A percentile compares a stretch with the other conserved stretches of the same genome.
phyloP scores from a whole-genome alignment of 2,329 filamentous ascomycete species.

The Aspergillus brunneoviolaceus region DNA sequence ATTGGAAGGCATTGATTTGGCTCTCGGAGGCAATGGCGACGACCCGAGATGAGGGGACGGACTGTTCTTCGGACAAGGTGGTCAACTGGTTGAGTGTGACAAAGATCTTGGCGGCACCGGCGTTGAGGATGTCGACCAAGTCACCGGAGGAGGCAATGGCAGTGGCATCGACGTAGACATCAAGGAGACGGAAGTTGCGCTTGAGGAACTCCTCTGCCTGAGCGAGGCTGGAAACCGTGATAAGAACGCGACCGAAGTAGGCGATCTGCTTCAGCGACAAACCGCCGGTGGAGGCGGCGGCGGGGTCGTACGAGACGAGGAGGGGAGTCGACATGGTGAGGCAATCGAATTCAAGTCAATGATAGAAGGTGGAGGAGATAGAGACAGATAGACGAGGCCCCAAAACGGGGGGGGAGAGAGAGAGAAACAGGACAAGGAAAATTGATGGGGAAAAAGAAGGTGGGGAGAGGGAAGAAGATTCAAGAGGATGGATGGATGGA shows the following conservation, averaged over 20 bases:
- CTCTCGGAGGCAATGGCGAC: slow-evolving; percentile 52
- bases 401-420: neutral
- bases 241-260: slow-evolving; percentile 59
- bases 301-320: slow-evolving; percentile 43
- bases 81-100: slow-evolving; percentile 69
- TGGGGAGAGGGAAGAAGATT: neutral
- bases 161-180: slow-evolving; percentile 75
- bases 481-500: neutral
- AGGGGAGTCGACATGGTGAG: slow-evolving; percentile 43
- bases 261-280: slow-evolving; percentile 56
- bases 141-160: slow-evolving; percentile 67
- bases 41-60: slow-evolving; percentile 56
- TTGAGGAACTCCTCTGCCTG: slow-evolving; percentile 54
- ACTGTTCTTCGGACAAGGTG: slow-evolving; percentile 51
- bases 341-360: neutral
- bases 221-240: slow-evolving; percentile 47
- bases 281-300: slow-evolving; percentile 48
- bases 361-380: neutral
- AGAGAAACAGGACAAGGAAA: neutral
- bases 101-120: slow-evolving; percentile 81
- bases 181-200: slow-evolving; percentile 55
- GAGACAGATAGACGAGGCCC: neutral
- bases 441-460: neutral
- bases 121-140: slow-evolving; percentile 76
- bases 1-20: slow-evolving; percentile 40